phyloP scores from a whole-genome alignment of 2,329 filamentous ascomycete species.

The Nothophoma quercina region DNA sequence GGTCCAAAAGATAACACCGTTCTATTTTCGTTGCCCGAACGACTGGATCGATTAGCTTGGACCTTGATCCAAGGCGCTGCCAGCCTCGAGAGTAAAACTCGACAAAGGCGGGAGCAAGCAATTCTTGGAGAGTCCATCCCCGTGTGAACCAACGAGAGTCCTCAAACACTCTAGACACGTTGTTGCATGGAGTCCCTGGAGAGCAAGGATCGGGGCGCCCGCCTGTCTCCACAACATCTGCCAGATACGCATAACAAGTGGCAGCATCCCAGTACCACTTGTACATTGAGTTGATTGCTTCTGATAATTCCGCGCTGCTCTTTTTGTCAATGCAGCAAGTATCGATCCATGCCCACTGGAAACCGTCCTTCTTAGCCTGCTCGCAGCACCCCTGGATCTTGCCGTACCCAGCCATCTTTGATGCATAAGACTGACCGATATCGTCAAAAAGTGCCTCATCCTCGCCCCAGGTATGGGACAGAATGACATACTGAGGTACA shows the following conservation, averaged over 20 bases:
- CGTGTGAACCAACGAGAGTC: not conserved
- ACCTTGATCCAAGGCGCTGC: not conserved
- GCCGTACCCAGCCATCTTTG: not conserved
- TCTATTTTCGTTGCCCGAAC: not conserved
- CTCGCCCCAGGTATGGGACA: not conserved
- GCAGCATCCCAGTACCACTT: not conserved
- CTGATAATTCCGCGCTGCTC: not conserved
- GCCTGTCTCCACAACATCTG: not conserved
- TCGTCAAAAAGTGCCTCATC: not conserved
- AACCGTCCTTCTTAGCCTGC: constrained; percentile 10
- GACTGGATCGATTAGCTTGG: not conserved
- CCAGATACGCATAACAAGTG: constrained; percentile 1
- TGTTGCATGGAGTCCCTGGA: too few species aligned
- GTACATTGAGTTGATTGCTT: too few species aligned
- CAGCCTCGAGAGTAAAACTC: not conserved
- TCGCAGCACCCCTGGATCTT: not conserved
- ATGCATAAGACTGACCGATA: not conserved
- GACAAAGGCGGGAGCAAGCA: not conserved
- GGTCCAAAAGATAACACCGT: not conserved
- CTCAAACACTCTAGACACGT: too few species aligned
- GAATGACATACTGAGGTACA: not conserved
- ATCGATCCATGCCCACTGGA: constrained; percentile 7
- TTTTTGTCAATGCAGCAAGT: constrained; percentile 52
- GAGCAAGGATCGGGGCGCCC: too few species aligned
- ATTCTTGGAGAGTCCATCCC: not conserved